Evolutionary conservation across 2,329 filamentous ascomycete species (phyloP), one percentile per base, ranked within the genome.

Genomic region (Aspergillus quadrilineatus): DNA sequence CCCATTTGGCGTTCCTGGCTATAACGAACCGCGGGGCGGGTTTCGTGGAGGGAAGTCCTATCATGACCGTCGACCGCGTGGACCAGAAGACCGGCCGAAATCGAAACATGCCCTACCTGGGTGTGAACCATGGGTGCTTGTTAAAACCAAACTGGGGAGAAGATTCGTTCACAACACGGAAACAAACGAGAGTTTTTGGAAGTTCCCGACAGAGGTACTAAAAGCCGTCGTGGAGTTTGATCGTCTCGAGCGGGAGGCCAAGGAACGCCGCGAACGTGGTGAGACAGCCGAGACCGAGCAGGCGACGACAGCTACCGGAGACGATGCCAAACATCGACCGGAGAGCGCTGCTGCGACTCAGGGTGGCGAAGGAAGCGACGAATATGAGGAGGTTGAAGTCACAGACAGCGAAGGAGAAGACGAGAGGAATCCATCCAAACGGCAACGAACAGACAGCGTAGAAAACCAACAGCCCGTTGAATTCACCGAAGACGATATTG

Each of bases 401-500:
- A 87, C 84, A 10, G 85, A 88, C 54, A 78, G 79, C 50, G 78
- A 81, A 61, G 75, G 67, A 15, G 79, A 81, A 44, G 80, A 75
- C 41, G 79, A 75, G 82, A 65, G 77, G 80, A 72, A 80, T 83
- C 70, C 73, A 63, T 75, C 69, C 56, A 84, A 79, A 74, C 80
- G 73, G 55, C 77, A 70, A 68, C 80, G 71, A 67, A 85, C 77
- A 36, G 84, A 83, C 60, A 77, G 79, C 42, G 81, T 79, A 74
- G 58, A 79, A 32, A 37, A 57, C 57, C 61, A 76, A 10, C 75
- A 81, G 45, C 76, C 80, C 1, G 76, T 94, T 6, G 93, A 97
- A 66, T 96, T 96, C 67, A 90, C 89, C 55, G 94, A 97, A 72
- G 93, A 92, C 52, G 94, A 99, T 68, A 95, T 99, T 65, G 92